A percentile compares a stretch with the other conserved stretches of the same genome.
Conservation (phyloP, 495 filamentous ascomycete species). For the Xylaria palmicola region DNA sequence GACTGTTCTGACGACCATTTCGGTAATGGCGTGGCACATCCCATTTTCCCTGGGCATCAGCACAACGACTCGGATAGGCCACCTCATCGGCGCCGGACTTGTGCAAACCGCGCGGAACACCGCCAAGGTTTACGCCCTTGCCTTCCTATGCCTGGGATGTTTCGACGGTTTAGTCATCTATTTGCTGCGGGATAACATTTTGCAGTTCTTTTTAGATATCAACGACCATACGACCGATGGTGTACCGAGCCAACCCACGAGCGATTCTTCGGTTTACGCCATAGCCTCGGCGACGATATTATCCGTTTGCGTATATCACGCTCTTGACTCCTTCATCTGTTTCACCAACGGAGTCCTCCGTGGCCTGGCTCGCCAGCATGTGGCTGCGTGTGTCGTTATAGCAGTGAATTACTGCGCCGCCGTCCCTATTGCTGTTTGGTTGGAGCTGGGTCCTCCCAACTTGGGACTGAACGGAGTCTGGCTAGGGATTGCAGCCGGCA, state of each 20-base stretch:
- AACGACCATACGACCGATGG: too few species aligned
- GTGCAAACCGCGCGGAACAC: constrained; percentile 32
- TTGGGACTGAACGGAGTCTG: constrained; percentile 67
- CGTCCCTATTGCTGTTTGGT: constrained; percentile 67
- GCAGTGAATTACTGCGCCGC: constrained; percentile 73
- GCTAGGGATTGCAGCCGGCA: constrained; percentile 61
- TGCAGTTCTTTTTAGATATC: too few species aligned
- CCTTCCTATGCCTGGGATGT: too few species aligned
- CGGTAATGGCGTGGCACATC: constrained; percentile 62
- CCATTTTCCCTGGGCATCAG: constrained; percentile 67
- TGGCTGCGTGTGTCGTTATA: constrained; percentile 71
- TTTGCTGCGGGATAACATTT: too few species aligned
- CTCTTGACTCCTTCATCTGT: constrained; percentile 35
- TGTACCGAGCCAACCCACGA: too few species aligned
- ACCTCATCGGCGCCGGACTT: constrained; percentile 55
- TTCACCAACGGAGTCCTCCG: constrained; percentile 68
- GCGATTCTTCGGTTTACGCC: too few species aligned
- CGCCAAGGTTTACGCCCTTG: constrained; percentile 23
- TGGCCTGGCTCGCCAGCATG: constrained; percentile 63
- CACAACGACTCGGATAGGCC: constrained; percentile 61
- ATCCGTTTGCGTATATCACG: constrained; percentile 40
- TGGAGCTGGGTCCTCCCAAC: constrained; percentile 54
- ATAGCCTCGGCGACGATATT: too few species aligned
- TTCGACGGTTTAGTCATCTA: too few species aligned
- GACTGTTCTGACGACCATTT: constrained; percentile 60